Evolutionary conservation across 495 filamentous ascomycete genomes (phyloP), one percentile per base, ranked within the genome.

Genomic region (Endocarpon pusillum): DNA sequence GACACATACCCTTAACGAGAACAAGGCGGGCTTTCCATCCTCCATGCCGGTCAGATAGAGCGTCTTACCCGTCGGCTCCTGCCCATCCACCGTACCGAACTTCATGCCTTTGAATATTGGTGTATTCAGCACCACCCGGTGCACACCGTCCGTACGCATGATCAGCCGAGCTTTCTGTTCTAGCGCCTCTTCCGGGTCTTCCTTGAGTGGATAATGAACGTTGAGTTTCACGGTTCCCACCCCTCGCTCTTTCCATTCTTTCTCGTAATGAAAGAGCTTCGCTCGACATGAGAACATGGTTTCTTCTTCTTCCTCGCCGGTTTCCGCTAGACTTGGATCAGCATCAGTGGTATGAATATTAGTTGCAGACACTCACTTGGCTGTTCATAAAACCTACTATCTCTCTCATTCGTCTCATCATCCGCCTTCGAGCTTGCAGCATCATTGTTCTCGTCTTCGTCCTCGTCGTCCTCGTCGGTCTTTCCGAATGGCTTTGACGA

Each of bases 231-330:
- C 67, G 33, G 70, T 75, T 21, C 85, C 85, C 6, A 73, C 64
- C 14, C 85, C 85, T 17, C 84, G 71, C 53, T 94, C 85, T 45
- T 82, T 83, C 85, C 85, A 94, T n/a, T 64, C 63, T 41, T 76
- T 78, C 20, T 66, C 59, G 43, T 83, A 79, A 29, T 71, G 52
- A 55, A 73, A 94, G 20, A 94, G 66, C 56, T 86, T 91, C 14
- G 78, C 77, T 48, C 64, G 78, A 62, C 45, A 80, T 28, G 44
- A 68, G 54, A 62, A 87, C 51, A 51, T 57, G 9, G 62, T 71
- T 23, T 53, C 48, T 42, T 79, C 74, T 7, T 63, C 59, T 45
- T 75, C 75, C 45, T 94, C 85, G 24, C 75, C 77, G 21, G 78
- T 77, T 45, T 89, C 77, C 22, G 84, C 79, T 62, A 42, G 49